Evolutionary conservation across 2,329 filamentous ascomycete genomes (phyloP).

Genomic region (Talaromyces pinophilus): DNA sequence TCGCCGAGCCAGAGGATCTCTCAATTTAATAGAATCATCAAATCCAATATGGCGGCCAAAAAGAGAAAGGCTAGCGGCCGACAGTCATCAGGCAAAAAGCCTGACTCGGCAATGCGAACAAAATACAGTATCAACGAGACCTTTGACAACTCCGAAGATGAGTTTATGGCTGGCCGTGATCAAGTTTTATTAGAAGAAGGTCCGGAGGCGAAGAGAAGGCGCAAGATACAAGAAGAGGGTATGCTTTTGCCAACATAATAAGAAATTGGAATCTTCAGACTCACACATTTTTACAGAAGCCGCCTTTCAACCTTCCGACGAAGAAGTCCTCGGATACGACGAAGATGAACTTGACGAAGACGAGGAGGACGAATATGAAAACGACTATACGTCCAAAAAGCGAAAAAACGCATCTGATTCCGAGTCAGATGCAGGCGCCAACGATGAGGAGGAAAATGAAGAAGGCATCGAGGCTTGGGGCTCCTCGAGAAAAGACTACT

Average conservation of each 20-base stretch:
- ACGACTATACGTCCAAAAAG: constrained; percentile 30
- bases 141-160: constrained; percentile 90
- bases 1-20: neutral
- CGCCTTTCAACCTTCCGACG: constrained; percentile 60
- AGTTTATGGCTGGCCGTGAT: constrained; percentile 85
- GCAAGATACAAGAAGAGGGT: constrained; percentile 69
- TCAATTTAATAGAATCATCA: neutral
- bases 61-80: constrained; percentile 68
- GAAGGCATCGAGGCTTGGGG: constrained; percentile 77
- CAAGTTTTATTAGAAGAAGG: constrained; percentile 82
- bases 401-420: constrained; percentile 28
- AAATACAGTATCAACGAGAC: constrained; percentile 61
- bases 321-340: constrained; percentile 61
- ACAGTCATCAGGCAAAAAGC: constrained; percentile 35
- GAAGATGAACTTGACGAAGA: constrained; percentile 48
- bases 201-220: constrained; percentile 73
- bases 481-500: constrained; percentile 84
- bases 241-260: constrained; percentile 22
- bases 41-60: constrained; percentile 39
- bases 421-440: constrained; percentile 32
- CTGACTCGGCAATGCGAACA: constrained; percentile 32
- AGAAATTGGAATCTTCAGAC: constrained; percentile 25
- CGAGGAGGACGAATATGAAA: constrained; percentile 48
- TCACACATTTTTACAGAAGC: constrained; percentile 48
- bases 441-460: constrained; percentile 54